Base-by-base conservation (phyloP, 139 green algal species). In the Micractinium sp. region DNA sequence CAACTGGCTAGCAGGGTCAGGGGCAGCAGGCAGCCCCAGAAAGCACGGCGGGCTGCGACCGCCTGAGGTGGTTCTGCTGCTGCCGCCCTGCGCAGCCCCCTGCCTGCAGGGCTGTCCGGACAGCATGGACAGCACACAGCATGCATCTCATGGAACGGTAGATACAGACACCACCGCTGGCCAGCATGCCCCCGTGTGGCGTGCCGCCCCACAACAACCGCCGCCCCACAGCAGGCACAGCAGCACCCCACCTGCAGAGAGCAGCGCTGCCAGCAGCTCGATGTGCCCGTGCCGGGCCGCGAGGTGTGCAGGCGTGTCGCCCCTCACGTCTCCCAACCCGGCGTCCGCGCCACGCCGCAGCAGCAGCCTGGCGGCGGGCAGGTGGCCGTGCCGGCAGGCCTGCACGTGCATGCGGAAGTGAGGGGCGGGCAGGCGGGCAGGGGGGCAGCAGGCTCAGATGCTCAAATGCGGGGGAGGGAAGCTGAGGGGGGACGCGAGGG, bases 221-320 rank as follows among this genome's bases (percentile, higher is more conserved):
- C 31, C 63, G 22, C 63, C 22, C 63, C 23, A 12, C 63, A 73
- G 20, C 63, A 73, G 63, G 2, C 23, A 39, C 7, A 15, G 25
- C 67, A 29, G 22, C 3, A 23, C 25, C 83, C 0, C 67, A 87
- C 83, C 83, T 80, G 73, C 75, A 56, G 92, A 41, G 23, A 95
- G 82, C 25, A 95, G 87, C 31, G 36, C 60, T 12, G 89, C 67
- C 12, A 95, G 90, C 66, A 92, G 23, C 29, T 91, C 63, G 36
- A 92, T 60, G 67, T 95, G 84, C n/a, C 86, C 83, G 33, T 88
- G 81, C 35, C 85, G 73, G 18, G 92, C 92, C 38, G 93, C 93
- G 67, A 94, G 81, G 87, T 95, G 93, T 16, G 86, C 92, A 1
- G 93, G 86, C 0, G 93, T 94, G 81, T 95, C 93, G 85, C 93